Conservation (phyloP, 352 stramenopile species). For the Plasmopara muralis region DNA sequence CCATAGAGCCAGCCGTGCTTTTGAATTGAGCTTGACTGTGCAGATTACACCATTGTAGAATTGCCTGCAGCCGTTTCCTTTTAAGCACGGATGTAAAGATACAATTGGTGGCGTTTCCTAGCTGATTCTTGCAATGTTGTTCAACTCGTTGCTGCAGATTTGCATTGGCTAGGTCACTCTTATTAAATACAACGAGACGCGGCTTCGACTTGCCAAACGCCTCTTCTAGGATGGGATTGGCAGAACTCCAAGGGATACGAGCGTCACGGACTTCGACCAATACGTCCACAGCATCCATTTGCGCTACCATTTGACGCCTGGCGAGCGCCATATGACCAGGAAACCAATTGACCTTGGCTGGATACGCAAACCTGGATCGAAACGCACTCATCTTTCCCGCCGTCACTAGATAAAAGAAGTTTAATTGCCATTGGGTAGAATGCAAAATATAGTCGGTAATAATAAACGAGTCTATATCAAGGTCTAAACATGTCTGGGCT, state of each 20-base stretch:
- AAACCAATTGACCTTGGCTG: slow-evolving; percentile 85
- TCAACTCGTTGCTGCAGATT: slow-evolving; percentile 80
- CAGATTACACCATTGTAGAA: slow-evolving; percentile 75
- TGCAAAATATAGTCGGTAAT: not conserved
- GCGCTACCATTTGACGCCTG: slow-evolving; percentile 71
- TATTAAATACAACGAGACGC: slow-evolving; percentile 83
- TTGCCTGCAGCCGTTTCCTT: slow-evolving; percentile 61
- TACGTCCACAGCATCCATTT: slow-evolving; percentile 77
- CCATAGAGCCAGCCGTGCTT: slow-evolving; percentile 77
- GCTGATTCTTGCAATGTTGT: slow-evolving; percentile 38
- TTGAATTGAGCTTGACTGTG: slow-evolving; percentile 77
- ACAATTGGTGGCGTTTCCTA: slow-evolving; percentile 35
- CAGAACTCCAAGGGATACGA: slow-evolving; percentile 77
- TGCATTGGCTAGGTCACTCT: slow-evolving; percentile 79
- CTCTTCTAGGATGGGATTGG: slow-evolving; percentile 74
- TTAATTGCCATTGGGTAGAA: slow-evolving; percentile 9
- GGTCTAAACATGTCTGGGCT: slow-evolving; percentile 33
- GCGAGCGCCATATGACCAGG: slow-evolving; percentile 80
- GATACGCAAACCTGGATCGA: slow-evolving; percentile 70
- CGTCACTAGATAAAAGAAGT: slow-evolving; percentile 5
- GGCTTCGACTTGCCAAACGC: slow-evolving; percentile 72
- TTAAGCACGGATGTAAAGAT: slow-evolving; percentile 81
- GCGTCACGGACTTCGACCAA: slow-evolving; percentile 81
- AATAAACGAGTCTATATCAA: slow-evolving; percentile 5
- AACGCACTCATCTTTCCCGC: slow-evolving; percentile 47